phyloP scores from a whole-genome alignment of 202 grass and related monocot genomes.

The Carex sylvatica region DNA sequence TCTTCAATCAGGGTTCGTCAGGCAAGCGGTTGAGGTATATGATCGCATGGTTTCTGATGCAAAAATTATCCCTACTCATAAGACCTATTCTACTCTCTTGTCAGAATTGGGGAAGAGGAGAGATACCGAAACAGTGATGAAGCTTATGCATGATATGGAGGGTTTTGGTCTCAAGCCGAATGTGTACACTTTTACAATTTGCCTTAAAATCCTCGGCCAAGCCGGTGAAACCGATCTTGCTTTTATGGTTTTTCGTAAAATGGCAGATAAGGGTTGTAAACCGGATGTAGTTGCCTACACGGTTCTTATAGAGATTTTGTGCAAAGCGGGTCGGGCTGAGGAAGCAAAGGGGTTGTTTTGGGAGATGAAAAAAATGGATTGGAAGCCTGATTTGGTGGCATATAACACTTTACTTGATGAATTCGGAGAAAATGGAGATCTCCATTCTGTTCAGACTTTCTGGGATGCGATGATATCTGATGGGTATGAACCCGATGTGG shows the following conservation, averaged over 20 bases:
- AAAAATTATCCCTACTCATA: constrained; percentile 38
- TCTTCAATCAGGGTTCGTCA: constrained; percentile 53
- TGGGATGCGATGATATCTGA: constrained; percentile 73
- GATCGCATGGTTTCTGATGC: constrained; percentile 48
- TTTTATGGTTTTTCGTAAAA: constrained; percentile 48
- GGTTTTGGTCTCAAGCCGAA: constrained; percentile 63
- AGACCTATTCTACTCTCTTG: constrained; percentile 84
- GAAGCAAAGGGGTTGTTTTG: constrained; percentile 81
- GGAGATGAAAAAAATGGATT: constrained; percentile 75
- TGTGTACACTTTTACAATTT: constrained; percentile 94
- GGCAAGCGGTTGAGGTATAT: constrained; percentile 70
- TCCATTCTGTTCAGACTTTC: constrained; percentile 50
- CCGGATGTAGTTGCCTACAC: constrained; percentile 83
- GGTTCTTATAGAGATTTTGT: constrained; percentile 76
- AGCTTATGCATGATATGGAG: constrained; percentile 70
- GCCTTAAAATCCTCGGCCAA: constrained; percentile 75
- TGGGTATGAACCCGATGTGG: constrained; percentile 72
- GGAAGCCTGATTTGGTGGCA: constrained; percentile 79
- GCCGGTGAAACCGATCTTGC: constrained; percentile 54
- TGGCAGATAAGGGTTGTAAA: constrained; percentile 64
- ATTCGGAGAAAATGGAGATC: constrained; percentile 68
- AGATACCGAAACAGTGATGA: constrained; percentile 50
- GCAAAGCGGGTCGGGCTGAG: constrained; percentile 52
- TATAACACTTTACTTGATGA: constrained; percentile 86
- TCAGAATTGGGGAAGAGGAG: constrained; percentile 69